Evolutionary conservation across 2,329 filamentous ascomycete genomes (phyloP).

Genomic region (Chrysoporthe austroafricana): DNA sequence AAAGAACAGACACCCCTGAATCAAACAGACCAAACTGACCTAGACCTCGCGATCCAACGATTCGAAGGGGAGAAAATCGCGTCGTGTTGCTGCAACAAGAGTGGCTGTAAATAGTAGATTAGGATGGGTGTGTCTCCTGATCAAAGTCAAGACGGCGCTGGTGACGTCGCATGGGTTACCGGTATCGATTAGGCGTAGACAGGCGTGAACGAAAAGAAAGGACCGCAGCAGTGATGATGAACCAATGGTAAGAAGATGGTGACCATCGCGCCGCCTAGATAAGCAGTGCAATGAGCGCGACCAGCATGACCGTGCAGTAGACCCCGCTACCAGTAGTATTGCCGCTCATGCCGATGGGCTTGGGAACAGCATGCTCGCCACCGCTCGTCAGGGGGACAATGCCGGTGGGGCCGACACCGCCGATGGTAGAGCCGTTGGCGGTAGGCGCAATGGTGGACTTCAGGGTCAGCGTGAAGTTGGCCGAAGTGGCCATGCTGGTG

Average conservation of each 20-base stretch:
- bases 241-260: neutral
- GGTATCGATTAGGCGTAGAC: neutral
- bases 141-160: neutral
- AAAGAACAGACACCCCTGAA: neutral
- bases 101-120: neutral
- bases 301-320: constrained; percentile 41
- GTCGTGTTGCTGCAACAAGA: neutral
- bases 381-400: constrained; percentile 38
- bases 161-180: neutral
- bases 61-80: too few relatives aligned
- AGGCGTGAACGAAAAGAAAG: neutral
- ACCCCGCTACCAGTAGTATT: constrained; percentile 40
- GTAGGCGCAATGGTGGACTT: constrained; percentile 39
- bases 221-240: neutral
- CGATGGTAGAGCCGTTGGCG: constrained; percentile 27
- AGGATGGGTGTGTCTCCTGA: neutral
- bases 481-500: constrained; percentile 8
- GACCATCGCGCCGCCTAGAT: constrained; percentile 35
- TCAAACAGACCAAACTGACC: neutral
- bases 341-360: constrained; percentile 34
- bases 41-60: too few relatives aligned
- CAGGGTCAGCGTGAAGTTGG: constrained; percentile 31
- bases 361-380: constrained; percentile 39
- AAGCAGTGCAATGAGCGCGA: constrained; percentile 40
- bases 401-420: constrained; percentile 26